Percentiles rank a stretch among this genome's conserved stretches.
Conservation (phyloP, 2,329 filamentous ascomycete genomes). For the Aphanoascus verrucosus region DNA sequence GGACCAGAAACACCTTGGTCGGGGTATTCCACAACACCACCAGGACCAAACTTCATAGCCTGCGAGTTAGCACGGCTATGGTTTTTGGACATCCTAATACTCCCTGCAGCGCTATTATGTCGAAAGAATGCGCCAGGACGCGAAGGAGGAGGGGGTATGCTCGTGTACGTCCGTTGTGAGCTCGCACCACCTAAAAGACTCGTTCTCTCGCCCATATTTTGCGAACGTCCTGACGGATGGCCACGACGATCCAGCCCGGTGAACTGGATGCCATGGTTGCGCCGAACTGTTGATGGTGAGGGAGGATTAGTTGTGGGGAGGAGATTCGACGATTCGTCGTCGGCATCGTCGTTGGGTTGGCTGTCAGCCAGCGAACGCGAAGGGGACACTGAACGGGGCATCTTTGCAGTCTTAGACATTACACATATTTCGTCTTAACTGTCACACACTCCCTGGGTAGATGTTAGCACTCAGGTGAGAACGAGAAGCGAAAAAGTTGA, state of each 20-base stretch:
- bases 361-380: slow-evolving; percentile 4
- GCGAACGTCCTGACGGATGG: slow-evolving; percentile 8
- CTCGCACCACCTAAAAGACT: slow-evolving; percentile 24
- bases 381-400: slow-evolving; percentile 12
- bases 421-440: neutral
- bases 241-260: slow-evolving; percentile 11
- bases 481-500: neutral
- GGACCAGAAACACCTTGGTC: slow-evolving; percentile 17
- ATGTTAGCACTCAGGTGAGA: neutral
- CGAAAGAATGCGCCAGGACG: slow-evolving; percentile 27
- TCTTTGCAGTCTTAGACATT: slow-evolving; percentile 6
- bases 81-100: slow-evolving; percentile 32
- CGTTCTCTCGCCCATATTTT: slow-evolving; percentile 25
- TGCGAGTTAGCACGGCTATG: slow-evolving; percentile 43
- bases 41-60: slow-evolving; percentile 49
- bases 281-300: slow-evolving; percentile 13
- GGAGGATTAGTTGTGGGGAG: slow-evolving; percentile 15
- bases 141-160: slow-evolving; percentile 24
- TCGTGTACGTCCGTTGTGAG: slow-evolving; percentile 29
- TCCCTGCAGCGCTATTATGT: slow-evolving; percentile 27
- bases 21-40: slow-evolving; percentile 51
- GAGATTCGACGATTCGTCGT: slow-evolving; percentile 9
- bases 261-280: slow-evolving; percentile 13
- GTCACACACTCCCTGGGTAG: neutral
- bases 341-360: slow-evolving; percentile 6